Base-by-base conservation (phyloP, 2,329 filamentous ascomycete genomes). In the Pestalotiopsis sp. region DNA sequence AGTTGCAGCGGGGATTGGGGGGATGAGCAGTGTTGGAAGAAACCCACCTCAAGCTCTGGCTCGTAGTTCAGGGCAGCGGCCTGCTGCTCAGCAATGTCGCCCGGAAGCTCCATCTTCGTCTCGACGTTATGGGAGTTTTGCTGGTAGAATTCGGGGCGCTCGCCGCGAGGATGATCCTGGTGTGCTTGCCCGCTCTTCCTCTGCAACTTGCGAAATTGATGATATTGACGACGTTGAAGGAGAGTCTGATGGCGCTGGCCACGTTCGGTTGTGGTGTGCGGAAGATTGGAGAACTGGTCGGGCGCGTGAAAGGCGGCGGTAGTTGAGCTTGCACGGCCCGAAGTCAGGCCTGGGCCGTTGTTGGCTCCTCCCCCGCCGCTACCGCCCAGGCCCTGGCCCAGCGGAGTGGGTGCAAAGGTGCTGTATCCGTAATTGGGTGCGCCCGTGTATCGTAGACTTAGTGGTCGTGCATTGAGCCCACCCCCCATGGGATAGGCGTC, bases 21-120 rank as follows among this genome's bases (percentile, higher is more conserved):
- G 25, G 25, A 20, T 58, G 31, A 38, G 66, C 61, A 49, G 20
- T 25, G 13, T 23, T 14, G 25, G 31, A 17, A 39, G 36, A 23
- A 67, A 76, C 83, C 75, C 80, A 90, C 89, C 80, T 87, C 80
- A 57, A 87, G 79, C n/a, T 84, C 80, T 6, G 88, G 87, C 70
- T 87, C 84, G 75, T 89, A 91, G 52, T 88, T 84, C 68, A 85
- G 81, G 11, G 89, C 89, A 38, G 89, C 85, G 61, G 86, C 87
- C 77, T 91, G 87, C 77, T 91, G 88, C 66, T 87, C 88, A 56
- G 82, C 84, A 66, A 89, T 79, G 70, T 86, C 86, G 71, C 83
- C 79, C 58, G 74, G 75, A 45, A 75, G 74, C 68, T 82, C 80
- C 82, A 84, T 84, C 72, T 81, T 80, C 82, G 84, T 84, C 72